Conservation (phyloP, 1,284 basidiomycete species). For the Moesziomyces parantarcticus region DNA sequence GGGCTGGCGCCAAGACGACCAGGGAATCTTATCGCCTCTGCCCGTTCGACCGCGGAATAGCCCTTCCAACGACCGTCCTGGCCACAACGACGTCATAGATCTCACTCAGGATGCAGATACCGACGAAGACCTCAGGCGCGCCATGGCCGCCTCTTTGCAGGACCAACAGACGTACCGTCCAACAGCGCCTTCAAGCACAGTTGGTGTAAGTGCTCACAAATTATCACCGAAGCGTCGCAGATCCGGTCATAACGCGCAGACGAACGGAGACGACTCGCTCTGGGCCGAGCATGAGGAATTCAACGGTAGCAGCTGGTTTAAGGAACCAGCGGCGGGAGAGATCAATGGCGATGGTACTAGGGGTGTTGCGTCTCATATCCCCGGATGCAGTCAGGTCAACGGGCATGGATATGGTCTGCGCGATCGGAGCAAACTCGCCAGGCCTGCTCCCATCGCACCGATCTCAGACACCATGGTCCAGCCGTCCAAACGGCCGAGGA, state of each 20-base stretch:
- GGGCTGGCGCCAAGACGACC: conserved; percentile 17
- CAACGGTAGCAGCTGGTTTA: too few species aligned
- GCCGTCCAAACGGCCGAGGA: conserved; percentile 1
- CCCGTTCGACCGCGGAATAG: background rate
- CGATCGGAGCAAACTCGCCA: conserved; percentile 15
- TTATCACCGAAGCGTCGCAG: background rate
- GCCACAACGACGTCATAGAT: conserved; percentile 30
- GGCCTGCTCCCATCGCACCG: conserved; percentile 3
- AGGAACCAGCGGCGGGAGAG: background rate
- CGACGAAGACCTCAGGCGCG: conserved; percentile 40
- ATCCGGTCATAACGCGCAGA: background rate
- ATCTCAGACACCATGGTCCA: conserved; percentile 5
- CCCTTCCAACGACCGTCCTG: background rate
- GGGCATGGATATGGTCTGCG: conserved; percentile 17
- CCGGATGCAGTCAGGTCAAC: background rate
- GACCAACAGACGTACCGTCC: conserved; percentile 28
- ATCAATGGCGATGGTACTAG: background rate
- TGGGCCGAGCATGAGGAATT: background rate
- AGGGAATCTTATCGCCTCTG: conserved; percentile 7
- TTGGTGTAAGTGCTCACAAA: conserved; percentile 33
- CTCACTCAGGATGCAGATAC: conserved; percentile 37
- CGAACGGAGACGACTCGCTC: background rate
- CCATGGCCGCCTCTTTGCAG: conserved; percentile 43
- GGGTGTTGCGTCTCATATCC: background rate
- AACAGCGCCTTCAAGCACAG: conserved; percentile 33